Base-by-base conservation (phyloP, 352 stramenopile species). In the Lagenidium sp. region DNA sequence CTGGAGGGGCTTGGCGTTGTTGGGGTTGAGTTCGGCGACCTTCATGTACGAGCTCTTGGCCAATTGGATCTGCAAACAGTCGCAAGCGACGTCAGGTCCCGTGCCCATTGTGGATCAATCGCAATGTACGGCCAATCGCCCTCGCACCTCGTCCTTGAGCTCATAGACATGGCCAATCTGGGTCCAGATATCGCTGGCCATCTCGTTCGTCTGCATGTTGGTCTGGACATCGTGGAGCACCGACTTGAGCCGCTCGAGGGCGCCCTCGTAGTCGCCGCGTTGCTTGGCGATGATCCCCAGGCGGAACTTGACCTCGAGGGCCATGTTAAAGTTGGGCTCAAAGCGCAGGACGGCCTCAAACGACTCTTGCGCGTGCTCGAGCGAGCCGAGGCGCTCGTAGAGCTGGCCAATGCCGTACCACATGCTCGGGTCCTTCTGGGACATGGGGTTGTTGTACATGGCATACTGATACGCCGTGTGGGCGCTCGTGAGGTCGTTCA, bases 391-490 rank as follows among this genome's bases (percentile, higher is more conserved):
- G 26, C 79, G 79, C 48, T 92, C 79, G 53, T 92, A 92, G 40
- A 92, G 69, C 60, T 89, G 76, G 7, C 79, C 79, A 37, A 92
- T 92, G 50, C 79, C 79, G 59, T 88, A 92, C 79, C 79, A 92
- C 66, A 92, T 82, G 54, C 81, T 89, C 16, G 79, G 76, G 45
- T 92, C 79, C 51, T 87, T 85, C 57, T 92, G 76, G 31, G 76
- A 88, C 67, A 82, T 85, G 6, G 79, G 79, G 57, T 89, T 92
- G 67, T 92, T 87, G 66, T 89, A 92, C 76, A 92, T 89, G 41
- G 79, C 79, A 55, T 92, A 89, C 57, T 92, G 79, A 55, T 91
- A 91, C 24, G 79, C 79, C 47, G 79, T 88, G 60, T 91, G 76
- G 4, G 79, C 79, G 49, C 78, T 91, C 57, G 75, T 84, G 44